These are phyloP conservation scores for Monilinia fructicola DNA, from an alignment of 2,329 filamentous ascomycete species.

Conservation along the genomic window DNA sequence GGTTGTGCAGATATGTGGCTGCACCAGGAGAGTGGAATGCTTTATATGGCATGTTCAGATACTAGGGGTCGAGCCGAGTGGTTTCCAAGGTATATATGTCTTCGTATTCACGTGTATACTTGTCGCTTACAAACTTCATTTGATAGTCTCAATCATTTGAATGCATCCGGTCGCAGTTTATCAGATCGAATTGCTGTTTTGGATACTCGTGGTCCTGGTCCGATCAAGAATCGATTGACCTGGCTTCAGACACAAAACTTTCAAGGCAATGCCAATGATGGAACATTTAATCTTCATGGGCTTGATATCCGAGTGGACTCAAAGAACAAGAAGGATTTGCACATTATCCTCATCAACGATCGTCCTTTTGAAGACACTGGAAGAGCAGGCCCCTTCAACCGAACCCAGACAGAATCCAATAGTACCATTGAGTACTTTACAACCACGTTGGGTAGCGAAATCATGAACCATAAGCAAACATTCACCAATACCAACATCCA, in stretches of 20 bases:
- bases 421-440: constrained; percentile 43
- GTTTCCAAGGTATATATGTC: constrained; percentile 30
- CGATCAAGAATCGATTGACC: constrained; percentile 30
- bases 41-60: constrained; percentile 38
- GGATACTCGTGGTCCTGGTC: constrained; percentile 34
- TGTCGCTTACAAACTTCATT: not conserved
- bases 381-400: constrained; percentile 28
- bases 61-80: constrained; percentile 31
- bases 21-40: constrained; percentile 34
- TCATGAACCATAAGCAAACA: constrained; percentile 41
- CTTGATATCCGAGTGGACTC: constrained; percentile 39
- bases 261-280: constrained; percentile 32
- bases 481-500: constrained; percentile 38
- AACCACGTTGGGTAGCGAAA: constrained; percentile 33
- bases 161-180: constrained; percentile 31
- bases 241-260: constrained; percentile 34
- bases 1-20: constrained; percentile 40
- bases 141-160: constrained; percentile 31
- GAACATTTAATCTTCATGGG: constrained; percentile 40
- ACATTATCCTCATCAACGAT: constrained; percentile 42
- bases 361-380: constrained; percentile 37
- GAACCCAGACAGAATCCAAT: constrained; percentile 36
- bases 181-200: constrained; percentile 35
- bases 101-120: not conserved
- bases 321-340: constrained; percentile 27